These are phyloP conservation scores for Cylindrotheca closterium DNA, from an alignment of 108 stramenopile species.

Conservation along the genomic window DNA sequence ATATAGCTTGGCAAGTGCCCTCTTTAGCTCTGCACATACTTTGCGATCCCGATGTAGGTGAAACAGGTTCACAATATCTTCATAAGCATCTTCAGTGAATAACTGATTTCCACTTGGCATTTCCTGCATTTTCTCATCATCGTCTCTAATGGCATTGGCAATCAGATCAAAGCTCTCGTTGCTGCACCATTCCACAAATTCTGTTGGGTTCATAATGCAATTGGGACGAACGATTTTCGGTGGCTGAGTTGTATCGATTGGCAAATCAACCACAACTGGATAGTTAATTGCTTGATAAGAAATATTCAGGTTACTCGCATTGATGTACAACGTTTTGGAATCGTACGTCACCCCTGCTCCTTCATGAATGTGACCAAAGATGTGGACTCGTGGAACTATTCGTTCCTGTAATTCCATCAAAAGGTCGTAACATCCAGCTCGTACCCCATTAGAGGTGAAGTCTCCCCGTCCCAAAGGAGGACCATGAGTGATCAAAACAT, in stretches of 20 bases:
- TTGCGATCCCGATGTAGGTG: neutral
- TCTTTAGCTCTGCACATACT: neutral
- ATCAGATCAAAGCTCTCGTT: neutral
- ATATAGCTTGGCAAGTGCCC: neutral
- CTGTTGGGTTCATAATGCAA: neutral
- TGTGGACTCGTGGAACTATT: constrained; percentile 36
- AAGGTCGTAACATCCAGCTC: constrained; percentile 47
- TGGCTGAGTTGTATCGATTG: constrained; percentile 14
- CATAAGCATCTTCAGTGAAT: neutral
- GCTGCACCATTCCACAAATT: neutral
- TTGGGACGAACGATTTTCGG: constrained; percentile 23
- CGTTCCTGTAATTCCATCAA: constrained; percentile 34
- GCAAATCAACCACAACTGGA: constrained; percentile 36
- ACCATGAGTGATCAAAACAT: constrained; percentile 60
- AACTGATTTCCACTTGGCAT: neutral
- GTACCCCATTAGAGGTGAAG: neutral
- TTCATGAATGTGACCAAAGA: constrained; percentile 66
- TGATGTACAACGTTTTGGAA: constrained; percentile 36
- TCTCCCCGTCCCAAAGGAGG: constrained; percentile 60
- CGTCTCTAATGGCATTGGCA: neutral
- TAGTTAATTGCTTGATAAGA: constrained; percentile 9
- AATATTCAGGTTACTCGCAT: constrained; percentile 27
- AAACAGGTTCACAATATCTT: neutral
- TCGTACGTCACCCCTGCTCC: constrained; percentile 34
- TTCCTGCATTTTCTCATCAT: neutral